Evolutionary conservation across 1,284 basidiomycete species (phyloP).

Genomic region (Cystobasidium slooffiae): DNA sequence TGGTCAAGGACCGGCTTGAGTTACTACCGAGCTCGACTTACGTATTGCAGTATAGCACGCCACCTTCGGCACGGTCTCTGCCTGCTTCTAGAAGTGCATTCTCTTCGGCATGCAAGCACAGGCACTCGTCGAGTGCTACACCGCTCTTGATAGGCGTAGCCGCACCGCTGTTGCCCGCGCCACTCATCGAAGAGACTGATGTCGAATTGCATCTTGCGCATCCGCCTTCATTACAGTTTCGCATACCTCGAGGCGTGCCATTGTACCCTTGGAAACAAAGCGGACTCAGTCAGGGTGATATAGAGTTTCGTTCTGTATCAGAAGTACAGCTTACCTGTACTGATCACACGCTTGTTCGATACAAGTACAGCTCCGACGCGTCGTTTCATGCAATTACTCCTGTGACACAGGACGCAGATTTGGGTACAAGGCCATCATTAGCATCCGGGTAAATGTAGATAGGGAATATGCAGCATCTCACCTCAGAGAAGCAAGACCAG

Average conservation of each 20-base stretch:
- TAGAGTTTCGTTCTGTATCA: background rate
- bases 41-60: conserved; percentile 88
- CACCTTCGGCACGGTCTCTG: conserved; percentile 60
- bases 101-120: conserved; percentile 98
- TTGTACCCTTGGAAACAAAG: conserved; percentile 77
- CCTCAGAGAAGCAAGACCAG: conserved; percentile 79
- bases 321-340: conserved; percentile 62
- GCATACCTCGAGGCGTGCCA: conserved; percentile 87
- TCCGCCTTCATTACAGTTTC: conserved; percentile 85
- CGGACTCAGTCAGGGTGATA: background rate
- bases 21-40: conserved; percentile 53
- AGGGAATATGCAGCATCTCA: no score
- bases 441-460: background rate
- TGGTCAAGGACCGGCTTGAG: background rate
- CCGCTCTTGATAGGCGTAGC: conserved; percentile 46
- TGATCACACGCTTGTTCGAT: conserved; percentile 76
- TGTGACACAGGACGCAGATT: conserved; percentile 43
- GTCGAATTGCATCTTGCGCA: conserved; percentile 74
- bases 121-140: conserved; percentile 69
- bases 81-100: conserved; percentile 75
- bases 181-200: conserved; percentile 51
- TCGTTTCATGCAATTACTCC: conserved; percentile 76
- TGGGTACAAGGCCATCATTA: background rate
- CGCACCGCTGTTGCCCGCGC: conserved; percentile 38
- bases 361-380: conserved; percentile 60